These are phyloP conservation scores for Sclerotinia spermophila DNA, from an alignment of 2,329 filamentous ascomycete genomes.

Conservation along the genomic window DNA sequence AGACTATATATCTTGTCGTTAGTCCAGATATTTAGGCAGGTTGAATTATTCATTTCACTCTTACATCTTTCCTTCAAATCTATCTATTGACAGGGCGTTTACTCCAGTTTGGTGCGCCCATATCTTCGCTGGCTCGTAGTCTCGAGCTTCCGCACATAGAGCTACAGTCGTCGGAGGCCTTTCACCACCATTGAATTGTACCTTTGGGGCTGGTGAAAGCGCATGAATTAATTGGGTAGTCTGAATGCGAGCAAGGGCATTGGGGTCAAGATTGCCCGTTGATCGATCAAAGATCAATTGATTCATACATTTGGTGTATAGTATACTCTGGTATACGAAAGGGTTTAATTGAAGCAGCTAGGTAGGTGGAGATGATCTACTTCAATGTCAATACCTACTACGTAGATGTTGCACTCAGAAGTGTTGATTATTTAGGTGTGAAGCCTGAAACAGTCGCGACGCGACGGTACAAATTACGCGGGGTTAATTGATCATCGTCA, in stretches of 20 bases:
- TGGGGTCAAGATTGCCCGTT: slow-evolving; percentile 61
- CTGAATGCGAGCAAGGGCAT: slow-evolving; percentile 61
- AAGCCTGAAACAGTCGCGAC: slow-evolving; percentile 4
- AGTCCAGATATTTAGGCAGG: not conserved
- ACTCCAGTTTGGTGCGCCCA: slow-evolving; percentile 76
- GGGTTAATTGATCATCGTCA: slow-evolving; percentile 1
- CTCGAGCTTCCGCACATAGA: slow-evolving; percentile 7
- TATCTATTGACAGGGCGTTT: slow-evolving; percentile 76
- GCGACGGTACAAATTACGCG: not conserved
- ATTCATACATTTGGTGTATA: slow-evolving; percentile 62
- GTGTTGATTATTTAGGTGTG: not conserved
- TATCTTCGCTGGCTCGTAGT: slow-evolving; percentile 24
- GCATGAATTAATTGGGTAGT: slow-evolving; percentile 63
- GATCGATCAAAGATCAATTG: slow-evolving; percentile 72
- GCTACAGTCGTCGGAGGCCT: slow-evolving; percentile 24
- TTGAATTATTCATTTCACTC: slow-evolving; percentile 25
- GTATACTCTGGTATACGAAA: not conserved
- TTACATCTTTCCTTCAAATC: slow-evolving; percentile 68
- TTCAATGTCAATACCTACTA: not conserved
- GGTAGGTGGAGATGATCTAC: not conserved
- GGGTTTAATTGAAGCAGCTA: not conserved
- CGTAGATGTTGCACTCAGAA: not conserved
- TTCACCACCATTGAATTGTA: slow-evolving; percentile 66
- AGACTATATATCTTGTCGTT: slow-evolving; percentile 48
- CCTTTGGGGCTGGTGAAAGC: slow-evolving; percentile 62